Conservation (phyloP, 192 early-diverging fungal species). For the Backusella australiensis region DNA sequence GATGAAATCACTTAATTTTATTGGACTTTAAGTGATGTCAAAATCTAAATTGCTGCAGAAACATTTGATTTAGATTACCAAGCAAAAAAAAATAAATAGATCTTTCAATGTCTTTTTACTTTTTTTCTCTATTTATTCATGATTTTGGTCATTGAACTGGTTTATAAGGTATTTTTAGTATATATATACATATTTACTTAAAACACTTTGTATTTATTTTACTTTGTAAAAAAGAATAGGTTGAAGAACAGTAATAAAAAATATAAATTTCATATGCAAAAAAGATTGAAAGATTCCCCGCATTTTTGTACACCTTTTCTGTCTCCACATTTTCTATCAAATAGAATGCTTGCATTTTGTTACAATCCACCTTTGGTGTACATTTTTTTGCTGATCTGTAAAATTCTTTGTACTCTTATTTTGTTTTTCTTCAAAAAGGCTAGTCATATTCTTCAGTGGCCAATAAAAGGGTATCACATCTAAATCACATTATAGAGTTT, state of each 20-base stretch:
- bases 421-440: too few relatives aligned
- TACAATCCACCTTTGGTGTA: neutral
- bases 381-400: neutral
- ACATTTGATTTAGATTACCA: slow-evolving; percentile 1
- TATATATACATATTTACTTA: neutral
- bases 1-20: neutral
- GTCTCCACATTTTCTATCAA: neutral
- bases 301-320: neutral
- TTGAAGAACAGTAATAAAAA: neutral
- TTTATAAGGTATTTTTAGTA: neutral
- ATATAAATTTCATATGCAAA: neutral
- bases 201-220: neutral
- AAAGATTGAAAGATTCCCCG: neutral
- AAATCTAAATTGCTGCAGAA: neutral
- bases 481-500: too few relatives aligned
- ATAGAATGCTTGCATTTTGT: neutral
- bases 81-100: neutral
- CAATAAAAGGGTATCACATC: too few relatives aligned
- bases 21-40: neutral
- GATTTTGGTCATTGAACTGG: neutral
- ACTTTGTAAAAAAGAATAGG: neutral
- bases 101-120: neutral
- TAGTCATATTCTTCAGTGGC: too few relatives aligned
- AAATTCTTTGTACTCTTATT: neutral
- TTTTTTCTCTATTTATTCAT: neutral